phyloP scores from a whole-genome alignment of 2,329 filamentous ascomycete species.

The Arthrobotrys iridis region DNA sequence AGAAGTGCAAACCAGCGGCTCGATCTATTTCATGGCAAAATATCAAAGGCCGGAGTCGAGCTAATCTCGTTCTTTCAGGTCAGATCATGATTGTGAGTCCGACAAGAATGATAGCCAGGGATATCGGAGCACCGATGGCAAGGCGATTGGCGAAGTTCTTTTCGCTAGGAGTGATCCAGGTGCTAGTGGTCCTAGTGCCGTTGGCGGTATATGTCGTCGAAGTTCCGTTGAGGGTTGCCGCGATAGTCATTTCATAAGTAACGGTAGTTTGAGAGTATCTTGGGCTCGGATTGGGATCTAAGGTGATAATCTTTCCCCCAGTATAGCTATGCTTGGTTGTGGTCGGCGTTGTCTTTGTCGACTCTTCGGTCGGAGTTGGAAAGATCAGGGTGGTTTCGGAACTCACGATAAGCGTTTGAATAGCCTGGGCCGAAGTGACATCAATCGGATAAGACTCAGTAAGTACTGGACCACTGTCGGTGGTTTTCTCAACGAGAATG shows the following conservation, averaged over 20 bases:
- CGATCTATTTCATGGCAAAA: not conserved
- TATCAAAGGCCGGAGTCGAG: constrained; percentile 15
- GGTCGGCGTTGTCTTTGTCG: not conserved
- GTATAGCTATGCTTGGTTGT: not conserved
- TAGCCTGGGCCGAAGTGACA: not conserved
- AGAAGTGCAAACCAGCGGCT: not conserved
- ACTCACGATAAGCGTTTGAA: constrained; percentile 11
- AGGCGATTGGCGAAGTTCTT: constrained; percentile 4
- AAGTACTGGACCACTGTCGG: constrained; percentile 22
- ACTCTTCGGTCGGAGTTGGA: constrained; percentile 9
- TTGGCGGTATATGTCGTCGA: constrained; percentile 15
- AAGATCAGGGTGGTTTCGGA: constrained; percentile 36
- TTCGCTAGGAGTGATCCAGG: constrained; percentile 25
- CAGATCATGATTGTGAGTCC: constrained; percentile 27
- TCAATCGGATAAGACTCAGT: constrained; percentile 43
- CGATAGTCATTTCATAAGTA: constrained; percentile 17
- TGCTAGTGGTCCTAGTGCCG: constrained; percentile 35
- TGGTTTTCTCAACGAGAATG: constrained; percentile 37
- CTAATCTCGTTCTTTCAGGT: not conserved
- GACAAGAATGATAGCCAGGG: constrained; percentile 21
- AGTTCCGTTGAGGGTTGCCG: constrained; percentile 31
- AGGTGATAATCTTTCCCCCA: constrained; percentile 44
- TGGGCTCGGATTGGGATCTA: constrained; percentile 21
- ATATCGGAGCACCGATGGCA: not conserved
- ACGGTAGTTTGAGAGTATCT: constrained; percentile 25